A percentile compares a stretch with the other conserved stretches of the same genome.
phyloP scores from a whole-genome alignment of 306 rosid genomes.

The Comarum palustre region DNA sequence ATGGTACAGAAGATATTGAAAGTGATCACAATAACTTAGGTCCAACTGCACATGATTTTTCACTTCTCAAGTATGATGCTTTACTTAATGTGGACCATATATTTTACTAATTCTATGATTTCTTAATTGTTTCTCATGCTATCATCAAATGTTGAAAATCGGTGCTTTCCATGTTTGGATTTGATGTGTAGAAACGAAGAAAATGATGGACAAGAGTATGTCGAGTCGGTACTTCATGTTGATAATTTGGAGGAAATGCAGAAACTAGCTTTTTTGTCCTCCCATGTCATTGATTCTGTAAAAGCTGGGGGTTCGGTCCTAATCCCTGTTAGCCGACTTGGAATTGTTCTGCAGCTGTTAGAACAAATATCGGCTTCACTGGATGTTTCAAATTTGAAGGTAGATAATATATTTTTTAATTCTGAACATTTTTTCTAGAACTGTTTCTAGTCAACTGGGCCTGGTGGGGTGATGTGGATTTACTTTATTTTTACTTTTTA shows the following conservation, averaged over 20 bases:
- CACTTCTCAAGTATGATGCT: slow-evolving; percentile 40
- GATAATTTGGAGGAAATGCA: slow-evolving; percentile 56
- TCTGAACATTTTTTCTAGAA: background rate
- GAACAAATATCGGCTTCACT: slow-evolving; percentile 62
- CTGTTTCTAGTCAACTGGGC: background rate
- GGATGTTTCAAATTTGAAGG: slow-evolving; percentile 61
- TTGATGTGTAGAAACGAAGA: slow-evolving; percentile 25
- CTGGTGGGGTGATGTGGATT: background rate
- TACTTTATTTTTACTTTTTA: background rate
- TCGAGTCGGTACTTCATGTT: slow-evolving; percentile 30
- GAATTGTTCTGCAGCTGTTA: slow-evolving; percentile 64
- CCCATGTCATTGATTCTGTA: slow-evolving; percentile 54
- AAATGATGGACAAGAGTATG: slow-evolving; percentile 36
- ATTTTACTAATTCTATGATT: background rate
- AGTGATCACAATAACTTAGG: slow-evolving; percentile 27
- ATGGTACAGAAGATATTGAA: slow-evolving; percentile 37
- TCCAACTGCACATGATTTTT: slow-evolving; percentile 20
- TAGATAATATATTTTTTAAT: slow-evolving; percentile 11
- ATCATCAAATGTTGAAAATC: background rate
- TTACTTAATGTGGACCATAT: slow-evolving; percentile 7
- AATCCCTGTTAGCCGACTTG: slow-evolving; percentile 58
- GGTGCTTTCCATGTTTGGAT: background rate
- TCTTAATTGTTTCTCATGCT: background rate
- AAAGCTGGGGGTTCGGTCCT: slow-evolving; percentile 84
- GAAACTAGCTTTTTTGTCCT: slow-evolving; percentile 57